Evolutionary conservation across 2,329 filamentous ascomycete species (phyloP), one percentile per base, ranked within the genome.

Genomic region (Ambrosiella cleistominuta): DNA sequence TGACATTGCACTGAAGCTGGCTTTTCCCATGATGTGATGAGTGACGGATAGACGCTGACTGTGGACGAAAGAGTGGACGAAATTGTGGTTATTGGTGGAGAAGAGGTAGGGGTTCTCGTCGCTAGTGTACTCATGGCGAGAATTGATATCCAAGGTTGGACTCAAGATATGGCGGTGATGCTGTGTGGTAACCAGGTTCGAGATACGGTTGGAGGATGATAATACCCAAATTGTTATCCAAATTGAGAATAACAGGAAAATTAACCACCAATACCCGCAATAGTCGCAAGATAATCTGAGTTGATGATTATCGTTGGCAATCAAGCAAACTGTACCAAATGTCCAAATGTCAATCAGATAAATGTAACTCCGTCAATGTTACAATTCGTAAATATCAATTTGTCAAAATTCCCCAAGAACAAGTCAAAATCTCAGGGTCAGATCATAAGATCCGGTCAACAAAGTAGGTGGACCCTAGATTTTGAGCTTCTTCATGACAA

Each of bases 21-120:
- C 6, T 61, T 67, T 37, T 62, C 68, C 70, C 70, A 72, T 50
- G 64, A 65, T 13, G 69, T 70, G 37, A 68, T 71, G 7, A 54
- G 39, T 15, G 52, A 27, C 17, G 52, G 52, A 27, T 19, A 54
- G 13, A 36, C 15, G 35, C 17, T 57, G 44, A 57, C 51, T 15
- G 15, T 49, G 17, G 44, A 57, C 15, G 42, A 38, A 12, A n/a
- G 27, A 27, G 27, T 27, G 27, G 27, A 35, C 15, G 17, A 51
- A 17, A 27, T 17, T 39, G 37, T 50, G 37, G 44, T 57, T 7
- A 11, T 57, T 7, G 15, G n/a, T 50, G 44, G 6, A 39, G 55
- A 15, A 12, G 35, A 42, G 13, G 52, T 19, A 15, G 37, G 11
- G 2, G 38, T 54, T 54, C 15, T 19, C 6, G 51, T 58, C 7